Conservation (phyloP, 1,284 basidiomycete genomes). For the Pseudozyma sp. region DNA sequence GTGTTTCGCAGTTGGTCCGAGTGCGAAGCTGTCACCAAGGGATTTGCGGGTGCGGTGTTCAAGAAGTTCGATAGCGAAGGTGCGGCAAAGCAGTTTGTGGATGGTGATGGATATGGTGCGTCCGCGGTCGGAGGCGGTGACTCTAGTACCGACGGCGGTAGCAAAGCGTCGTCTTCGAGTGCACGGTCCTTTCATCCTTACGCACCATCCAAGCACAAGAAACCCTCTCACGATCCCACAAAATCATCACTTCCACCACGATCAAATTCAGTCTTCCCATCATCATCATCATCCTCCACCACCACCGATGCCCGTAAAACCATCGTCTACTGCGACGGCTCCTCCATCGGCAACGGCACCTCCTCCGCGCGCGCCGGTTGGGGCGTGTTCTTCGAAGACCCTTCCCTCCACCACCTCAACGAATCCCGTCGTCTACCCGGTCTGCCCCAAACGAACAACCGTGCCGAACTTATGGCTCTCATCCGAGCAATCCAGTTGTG, state of each 20-base stretch:
- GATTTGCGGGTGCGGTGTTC: slow-evolving; percentile 74
- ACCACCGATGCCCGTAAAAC: slow-evolving; percentile 1
- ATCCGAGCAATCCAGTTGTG: slow-evolving; percentile 78
- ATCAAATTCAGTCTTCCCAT: not conserved
- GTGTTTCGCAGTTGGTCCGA: slow-evolving; percentile 70
- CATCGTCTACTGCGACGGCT: slow-evolving; percentile 81
- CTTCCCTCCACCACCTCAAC: slow-evolving; percentile 72
- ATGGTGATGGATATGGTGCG: slow-evolving; percentile 17
- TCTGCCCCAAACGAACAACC: slow-evolving; percentile 81
- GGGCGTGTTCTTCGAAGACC: slow-evolving; percentile 60
- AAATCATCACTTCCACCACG: too few species aligned
- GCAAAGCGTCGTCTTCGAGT: not conserved
- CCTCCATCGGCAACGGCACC: slow-evolving; percentile 81
- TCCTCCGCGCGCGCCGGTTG: slow-evolving; percentile 56
- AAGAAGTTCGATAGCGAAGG: slow-evolving; percentile 75
- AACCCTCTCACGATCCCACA: too few species aligned
- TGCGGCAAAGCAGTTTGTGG: slow-evolving; percentile 71
- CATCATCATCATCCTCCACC: not conserved
- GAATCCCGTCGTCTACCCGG: slow-evolving; percentile 82
- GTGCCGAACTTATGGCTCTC: slow-evolving; percentile 85
- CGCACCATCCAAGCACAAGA: not conserved
- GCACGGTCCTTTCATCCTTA: slow-evolving; percentile 9
- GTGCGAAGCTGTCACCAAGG: slow-evolving; percentile 75
- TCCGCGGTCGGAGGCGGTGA: too few species aligned
- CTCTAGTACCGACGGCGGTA: too few species aligned